Evolutionary conservation across 192 early-diverging fungal species (phyloP).

Genomic region (Rhizophagus clarus): DNA sequence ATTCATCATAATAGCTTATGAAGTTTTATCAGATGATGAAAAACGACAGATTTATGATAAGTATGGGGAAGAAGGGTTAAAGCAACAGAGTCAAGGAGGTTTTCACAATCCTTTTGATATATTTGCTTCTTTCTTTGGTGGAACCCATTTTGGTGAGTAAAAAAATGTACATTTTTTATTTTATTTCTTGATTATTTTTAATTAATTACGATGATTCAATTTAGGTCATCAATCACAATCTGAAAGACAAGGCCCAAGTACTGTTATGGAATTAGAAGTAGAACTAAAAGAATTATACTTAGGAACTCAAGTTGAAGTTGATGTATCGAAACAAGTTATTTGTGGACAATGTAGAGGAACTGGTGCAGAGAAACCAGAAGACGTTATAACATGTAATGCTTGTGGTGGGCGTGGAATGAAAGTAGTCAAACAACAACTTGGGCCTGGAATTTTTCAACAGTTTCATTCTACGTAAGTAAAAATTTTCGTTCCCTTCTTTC

Average conservation of each 20-base stretch:
- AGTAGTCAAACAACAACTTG: slow-evolving; percentile 83
- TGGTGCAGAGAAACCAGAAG: slow-evolving; percentile 82
- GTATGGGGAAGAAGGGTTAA: slow-evolving; percentile 96
- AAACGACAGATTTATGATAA: slow-evolving; percentile 89
- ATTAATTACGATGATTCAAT: slow-evolving; percentile 33
- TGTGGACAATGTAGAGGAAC: slow-evolving; percentile 92
- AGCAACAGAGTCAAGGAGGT: slow-evolving; percentile 63
- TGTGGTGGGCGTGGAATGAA: slow-evolving; percentile 84
- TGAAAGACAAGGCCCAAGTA: slow-evolving; percentile 85
- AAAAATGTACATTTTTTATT: neutral
- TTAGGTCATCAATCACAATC: slow-evolving; percentile 44
- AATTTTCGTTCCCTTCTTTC: neutral
- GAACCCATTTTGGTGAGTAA: slow-evolving; percentile 58
- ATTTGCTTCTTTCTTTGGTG: slow-evolving; percentile 89
- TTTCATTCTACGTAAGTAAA: slow-evolving; percentile 73
- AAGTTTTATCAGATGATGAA: slow-evolving; percentile 90
- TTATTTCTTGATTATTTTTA: neutral
- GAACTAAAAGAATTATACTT: slow-evolving; percentile 90
- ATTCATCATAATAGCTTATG: slow-evolving; percentile 72
- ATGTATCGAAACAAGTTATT: slow-evolving; percentile 92
- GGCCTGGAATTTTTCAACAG: slow-evolving; percentile 93
- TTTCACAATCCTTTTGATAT: slow-evolving; percentile 99
- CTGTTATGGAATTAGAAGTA: slow-evolving; percentile 77
- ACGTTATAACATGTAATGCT: slow-evolving; percentile 77
- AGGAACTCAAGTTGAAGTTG: slow-evolving; percentile 83